Evolutionary conservation across 2,329 filamentous ascomycete species (phyloP), one percentile per base, ranked within the genome.

Genomic region (Arachnomyces sp.): DNA sequence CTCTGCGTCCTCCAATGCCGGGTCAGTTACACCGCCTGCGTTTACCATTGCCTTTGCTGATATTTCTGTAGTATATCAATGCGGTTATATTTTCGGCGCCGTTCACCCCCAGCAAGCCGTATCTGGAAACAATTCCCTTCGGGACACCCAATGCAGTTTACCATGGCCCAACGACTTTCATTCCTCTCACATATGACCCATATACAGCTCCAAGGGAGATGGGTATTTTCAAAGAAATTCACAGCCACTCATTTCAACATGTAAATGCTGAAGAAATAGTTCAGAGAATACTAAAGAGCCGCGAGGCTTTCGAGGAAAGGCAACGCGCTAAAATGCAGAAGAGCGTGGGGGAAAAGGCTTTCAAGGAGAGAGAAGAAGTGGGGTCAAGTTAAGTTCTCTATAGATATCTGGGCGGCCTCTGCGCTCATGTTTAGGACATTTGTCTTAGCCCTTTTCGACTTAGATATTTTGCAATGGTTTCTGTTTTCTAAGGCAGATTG

Each of bases 211-310:
- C 88, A 39, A 92, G 89, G 63, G 71, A 74, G 35, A 79, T 95
- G 71, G 82, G 83, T 28, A 87, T 98, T 57, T 95, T 94, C 70
- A 75, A 72, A 31, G 78, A 94, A 59, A 81, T 95, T 31, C 76
- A 77, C 8, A 63, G 71, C 38, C 92, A 98, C 65, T 72, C 78
- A 14, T 98, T 90, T 60, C 76, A 85, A 48, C 75, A 88, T 45
- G 88, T 96, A 48, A 95, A 96, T 62, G 88, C 90, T 1, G 88
- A 82, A 3, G 83, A 92, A 52, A 96, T 98, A 52, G 89, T 98
- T 35, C 78, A 84, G 51, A 74, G 92, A 25, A 98, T 98, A 58
- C 73, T 96, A 72, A 84, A 81, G 62, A 89, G 86, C 54, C 75
- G 89, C 28, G 82, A 83, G 44, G 75, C 86, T 57, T 98, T 95